Conservation (phyloP, 805 yeast genomes). For the Maudiozyma bulderi region DNA sequence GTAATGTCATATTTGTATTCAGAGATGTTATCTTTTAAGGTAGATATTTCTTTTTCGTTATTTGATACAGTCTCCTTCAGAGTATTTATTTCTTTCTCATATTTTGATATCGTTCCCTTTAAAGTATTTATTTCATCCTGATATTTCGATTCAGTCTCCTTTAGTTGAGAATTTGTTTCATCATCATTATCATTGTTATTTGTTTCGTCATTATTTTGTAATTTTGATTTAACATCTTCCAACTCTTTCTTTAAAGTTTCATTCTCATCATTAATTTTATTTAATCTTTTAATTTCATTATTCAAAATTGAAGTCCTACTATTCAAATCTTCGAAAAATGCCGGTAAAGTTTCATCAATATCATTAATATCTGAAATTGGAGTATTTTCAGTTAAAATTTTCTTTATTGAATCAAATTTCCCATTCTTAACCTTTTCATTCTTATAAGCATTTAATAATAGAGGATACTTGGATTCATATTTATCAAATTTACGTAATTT, state of each 20-base stretch:
- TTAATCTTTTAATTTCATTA: constrained; percentile 50
- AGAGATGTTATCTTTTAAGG: not conserved
- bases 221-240: not conserved
- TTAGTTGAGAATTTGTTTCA: not conserved
- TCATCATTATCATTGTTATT: not conserved
- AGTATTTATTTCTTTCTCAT: not conserved
- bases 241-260: not conserved
- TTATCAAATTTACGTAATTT: constrained; percentile 68
- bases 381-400: constrained; percentile 62
- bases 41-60: not conserved
- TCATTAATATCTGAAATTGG: constrained; percentile 73
- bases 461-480: constrained; percentile 87
- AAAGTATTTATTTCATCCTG: not conserved
- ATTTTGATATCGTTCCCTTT: not conserved
- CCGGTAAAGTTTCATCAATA: constrained; percentile 56
- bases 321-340: constrained; percentile 54
- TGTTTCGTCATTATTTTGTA: not conserved
- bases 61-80: not conserved
- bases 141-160: too few relatives aligned
- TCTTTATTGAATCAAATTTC: constrained; percentile 55
- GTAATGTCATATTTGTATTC: not conserved
- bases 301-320: constrained; percentile 52
- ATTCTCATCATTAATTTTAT: constrained; percentile 13
- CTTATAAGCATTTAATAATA: constrained; percentile 75
- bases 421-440: constrained; percentile 60